These are phyloP conservation scores for Thelephora aurantiotincta DNA, from an alignment of 768 basidiomycete species.

Conservation along the genomic window DNA sequence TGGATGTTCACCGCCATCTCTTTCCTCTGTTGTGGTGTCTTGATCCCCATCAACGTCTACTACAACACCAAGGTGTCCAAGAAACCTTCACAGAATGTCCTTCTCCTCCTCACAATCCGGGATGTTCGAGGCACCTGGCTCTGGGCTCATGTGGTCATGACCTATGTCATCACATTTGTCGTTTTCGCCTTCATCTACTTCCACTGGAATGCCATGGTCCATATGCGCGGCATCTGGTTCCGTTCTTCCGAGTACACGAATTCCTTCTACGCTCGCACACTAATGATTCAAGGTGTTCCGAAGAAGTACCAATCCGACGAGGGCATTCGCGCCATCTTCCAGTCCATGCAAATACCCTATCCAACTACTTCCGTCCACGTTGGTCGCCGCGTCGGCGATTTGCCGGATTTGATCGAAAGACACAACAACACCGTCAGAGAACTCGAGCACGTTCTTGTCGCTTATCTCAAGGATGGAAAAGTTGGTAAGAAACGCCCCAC, in stretches of 20 bases:
- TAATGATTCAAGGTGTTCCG: slow-evolving; percentile 68
- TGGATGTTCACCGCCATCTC: slow-evolving; percentile 55
- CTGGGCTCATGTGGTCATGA: slow-evolving; percentile 73
- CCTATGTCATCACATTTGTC: slow-evolving; percentile 67
- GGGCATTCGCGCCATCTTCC: slow-evolving; percentile 67
- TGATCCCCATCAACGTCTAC: slow-evolving; percentile 76
- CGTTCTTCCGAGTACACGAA: slow-evolving; percentile 77
- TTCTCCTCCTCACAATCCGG: slow-evolving; percentile 78
- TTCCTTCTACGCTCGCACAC: slow-evolving; percentile 88
- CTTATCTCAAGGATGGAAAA: slow-evolving; percentile 74
- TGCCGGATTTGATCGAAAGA: slow-evolving; percentile 83
- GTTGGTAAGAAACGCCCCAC: slow-evolving; percentile 73
- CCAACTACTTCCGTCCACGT: slow-evolving; percentile 87
- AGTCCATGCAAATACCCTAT: slow-evolving; percentile 60
- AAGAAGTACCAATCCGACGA: slow-evolving; percentile 76
- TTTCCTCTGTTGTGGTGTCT: slow-evolving; percentile 47
- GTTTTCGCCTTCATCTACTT: slow-evolving; percentile 59
- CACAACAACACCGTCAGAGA: slow-evolving; percentile 92
- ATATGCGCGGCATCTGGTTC: slow-evolving; percentile 77
- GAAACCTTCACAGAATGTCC: slow-evolving; percentile 35
- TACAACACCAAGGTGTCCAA: slow-evolving; percentile 67
- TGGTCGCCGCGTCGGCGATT: slow-evolving; percentile 72
- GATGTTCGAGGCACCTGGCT: slow-evolving; percentile 59
- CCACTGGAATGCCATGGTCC: slow-evolving; percentile 70
- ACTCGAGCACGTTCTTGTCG: slow-evolving; percentile 79